Percentiles rank a stretch among this genome's conserved stretches.
Evolutionary conservation across 2,329 filamentous ascomycete genomes (phyloP).

Genomic region (Rutstroemia sp.): DNA sequence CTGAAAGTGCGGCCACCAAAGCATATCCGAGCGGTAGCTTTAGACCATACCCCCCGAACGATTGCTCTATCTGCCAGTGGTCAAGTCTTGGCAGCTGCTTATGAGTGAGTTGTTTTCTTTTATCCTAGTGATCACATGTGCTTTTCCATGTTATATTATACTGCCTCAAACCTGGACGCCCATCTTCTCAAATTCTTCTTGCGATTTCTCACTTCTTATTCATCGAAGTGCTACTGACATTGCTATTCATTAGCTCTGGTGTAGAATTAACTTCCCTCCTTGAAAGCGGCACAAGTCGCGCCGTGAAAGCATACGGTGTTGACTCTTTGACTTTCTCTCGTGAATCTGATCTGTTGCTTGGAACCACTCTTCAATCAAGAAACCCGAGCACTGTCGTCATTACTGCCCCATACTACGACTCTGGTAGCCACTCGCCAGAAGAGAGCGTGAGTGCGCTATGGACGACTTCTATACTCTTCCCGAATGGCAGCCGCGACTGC

Average conservation of each 20-base stretch:
- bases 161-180: neutral
- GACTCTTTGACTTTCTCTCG: slow-evolving; percentile 69
- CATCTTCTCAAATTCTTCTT: neutral
- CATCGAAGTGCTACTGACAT: neutral
- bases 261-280: slow-evolving; percentile 78
- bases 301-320: slow-evolving; percentile 71
- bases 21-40: slow-evolving; percentile 64
- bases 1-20: slow-evolving; percentile 57
- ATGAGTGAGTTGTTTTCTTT: slow-evolving; percentile 43
- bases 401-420: slow-evolving; percentile 67
- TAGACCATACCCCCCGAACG: slow-evolving; percentile 71
- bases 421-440: slow-evolving; percentile 56
- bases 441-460: slow-evolving; percentile 68
- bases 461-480: slow-evolving; percentile 81
- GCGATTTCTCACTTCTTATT: neutral
- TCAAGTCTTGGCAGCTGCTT: slow-evolving; percentile 75
- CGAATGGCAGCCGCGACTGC: slow-evolving; percentile 71
- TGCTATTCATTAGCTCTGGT: slow-evolving; percentile 39
- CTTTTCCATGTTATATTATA: neutral
- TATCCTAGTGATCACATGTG: neutral
- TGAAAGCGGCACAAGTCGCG: slow-evolving; percentile 52
- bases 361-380: slow-evolving; percentile 59
- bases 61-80: slow-evolving; percentile 77
- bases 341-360: slow-evolving; percentile 71
- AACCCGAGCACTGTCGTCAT: slow-evolving; percentile 67